Evolutionary conservation across 192 early-diverging fungal genomes (phyloP), one percentile per base, ranked within the genome.

Genomic region (Radiomyces spectabilis): DNA sequence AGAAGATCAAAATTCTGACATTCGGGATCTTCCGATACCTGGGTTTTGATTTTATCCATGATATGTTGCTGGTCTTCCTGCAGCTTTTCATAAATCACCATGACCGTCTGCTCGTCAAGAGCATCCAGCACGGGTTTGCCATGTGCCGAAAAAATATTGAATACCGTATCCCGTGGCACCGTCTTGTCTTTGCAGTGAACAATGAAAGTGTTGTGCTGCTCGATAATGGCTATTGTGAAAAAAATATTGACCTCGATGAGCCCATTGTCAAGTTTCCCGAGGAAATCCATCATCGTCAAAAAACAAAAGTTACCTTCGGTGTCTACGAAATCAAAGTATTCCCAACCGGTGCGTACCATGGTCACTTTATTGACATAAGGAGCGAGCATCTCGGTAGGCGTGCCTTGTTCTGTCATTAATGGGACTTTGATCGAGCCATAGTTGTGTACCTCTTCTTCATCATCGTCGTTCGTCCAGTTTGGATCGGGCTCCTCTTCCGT

Each of bases 311-410:
- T 55, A 45, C 53, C 29, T 51, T 66, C 64, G 19, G 51, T 38
- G 7, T 51, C 15, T 7, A 41, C 34, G 25, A 66, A 55, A 50
- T 59, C 52, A 9, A 66, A 43, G 40, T 55, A 66, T 37, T 48
- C 33, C 5, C 42, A 55, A 4, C 32, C 56, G 31, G 64, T 50
- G 29, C 58, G 51, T 1, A 59, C 53, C 25, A 59, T 39, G 8
- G 16, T 19, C 16, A 41, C 32, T 34, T 66, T 66, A 40, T 66
- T 66, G 12, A 42, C 18, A 15, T 50, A 41, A 19, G 31, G 25
- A 32, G 34, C 29, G 1, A 66, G 22, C 21, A 55, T 6, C 18
- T 35, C 3, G 7, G 26, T 18, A 9, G 6, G 39, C 13, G 42
- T 9, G 15, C 31, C 15, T 18, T 35, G 5, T 0, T 46, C 35